Percentiles rank a stretch among this genome's conserved stretches.
Conservation (phyloP, 345 rosid genomes). For the Noccaea caerulescens region DNA sequence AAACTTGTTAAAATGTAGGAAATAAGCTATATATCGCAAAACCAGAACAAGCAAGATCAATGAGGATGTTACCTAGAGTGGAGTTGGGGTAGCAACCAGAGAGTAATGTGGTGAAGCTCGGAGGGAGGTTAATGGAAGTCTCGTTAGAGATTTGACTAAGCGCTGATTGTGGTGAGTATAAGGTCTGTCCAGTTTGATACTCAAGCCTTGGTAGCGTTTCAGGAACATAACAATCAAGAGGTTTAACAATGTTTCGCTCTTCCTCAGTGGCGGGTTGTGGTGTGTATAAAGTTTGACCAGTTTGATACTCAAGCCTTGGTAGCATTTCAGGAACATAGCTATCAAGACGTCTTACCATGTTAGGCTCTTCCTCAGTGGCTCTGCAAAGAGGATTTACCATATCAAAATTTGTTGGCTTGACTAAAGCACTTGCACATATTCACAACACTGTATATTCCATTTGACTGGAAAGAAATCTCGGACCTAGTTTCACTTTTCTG, state of each 20-base stretch:
- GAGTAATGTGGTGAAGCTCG: constrained; percentile 79
- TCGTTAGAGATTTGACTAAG: constrained; percentile 38
- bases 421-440: background rate
- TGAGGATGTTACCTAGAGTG: constrained; percentile 52
- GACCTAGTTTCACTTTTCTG: constrained; percentile 49
- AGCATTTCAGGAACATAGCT: constrained; percentile 39
- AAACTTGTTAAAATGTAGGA: constrained; percentile 32
- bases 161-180: constrained; percentile 37
- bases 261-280: constrained; percentile 42
- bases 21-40: constrained; percentile 23
- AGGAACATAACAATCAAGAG: constrained; percentile 42
- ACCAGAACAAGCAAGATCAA: constrained; percentile 26
- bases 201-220: constrained; percentile 46
- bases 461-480: constrained; percentile 57
- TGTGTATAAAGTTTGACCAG: constrained; percentile 44
- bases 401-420: constrained; percentile 15
- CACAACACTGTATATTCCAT: constrained; percentile 16
- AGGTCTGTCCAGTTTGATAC: constrained; percentile 48
- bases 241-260: constrained; percentile 40
- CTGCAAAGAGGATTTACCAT: constrained; percentile 47
- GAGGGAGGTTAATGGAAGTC: constrained; percentile 56
- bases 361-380: constrained; percentile 45
- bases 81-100: constrained; percentile 56
- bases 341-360: constrained; percentile 25
- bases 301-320: constrained; percentile 45